phyloP scores from a whole-genome alignment of 2,329 filamentous ascomycete species.

The Colletotrichum tropicicola region DNA sequence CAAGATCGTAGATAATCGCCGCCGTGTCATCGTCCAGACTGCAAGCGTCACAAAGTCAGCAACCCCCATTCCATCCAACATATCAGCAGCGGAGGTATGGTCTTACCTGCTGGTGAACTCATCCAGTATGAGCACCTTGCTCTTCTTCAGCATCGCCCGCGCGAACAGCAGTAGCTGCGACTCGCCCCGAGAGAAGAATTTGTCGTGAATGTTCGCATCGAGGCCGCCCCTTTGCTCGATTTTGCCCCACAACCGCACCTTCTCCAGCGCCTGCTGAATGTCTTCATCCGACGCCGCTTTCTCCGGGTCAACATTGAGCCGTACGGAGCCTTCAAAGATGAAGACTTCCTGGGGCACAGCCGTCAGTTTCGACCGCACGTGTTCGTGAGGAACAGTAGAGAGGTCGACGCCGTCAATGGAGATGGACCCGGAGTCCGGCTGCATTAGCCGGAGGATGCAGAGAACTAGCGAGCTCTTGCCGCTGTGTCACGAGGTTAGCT shows the following conservation, averaged over 20 bases:
- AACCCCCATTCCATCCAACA: not conserved
- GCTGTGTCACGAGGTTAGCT: conserved; percentile 35
- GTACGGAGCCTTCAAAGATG: conserved; percentile 54
- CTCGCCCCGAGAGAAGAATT: conserved; percentile 54
- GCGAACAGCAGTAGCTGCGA: conserved; percentile 58
- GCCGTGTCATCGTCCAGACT: conserved; percentile 27
- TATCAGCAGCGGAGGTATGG: not conserved
- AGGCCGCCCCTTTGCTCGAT: conserved; percentile 48
- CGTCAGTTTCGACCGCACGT: conserved; percentile 42
- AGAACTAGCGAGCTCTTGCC: conserved; percentile 54
- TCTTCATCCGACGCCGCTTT: conserved; percentile 45
- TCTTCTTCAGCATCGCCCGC: conserved; percentile 49
- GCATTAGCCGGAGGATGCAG: conserved; percentile 54
- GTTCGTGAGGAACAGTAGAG: conserved; percentile 33
- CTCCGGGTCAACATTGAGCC: conserved; percentile 56
- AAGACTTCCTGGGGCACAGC: conserved; percentile 60
- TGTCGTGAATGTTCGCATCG: conserved; percentile 37
- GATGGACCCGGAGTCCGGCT: conserved; percentile 51
- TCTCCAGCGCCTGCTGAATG: conserved; percentile 52
- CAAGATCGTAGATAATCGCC: conserved; percentile 10
- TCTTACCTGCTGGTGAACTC: conserved; percentile 48
- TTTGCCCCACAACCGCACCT: conserved; percentile 53
- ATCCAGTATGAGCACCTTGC: conserved; percentile 49
- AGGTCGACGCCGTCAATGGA: conserved; percentile 52
- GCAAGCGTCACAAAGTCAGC: not conserved